Percentiles rank a stretch among this genome's conserved stretches.
These are phyloP conservation scores for Pseudogymnoascus sp. DNA, from an alignment of 2,329 filamentous ascomycete species.

Conservation along the genomic window DNA sequence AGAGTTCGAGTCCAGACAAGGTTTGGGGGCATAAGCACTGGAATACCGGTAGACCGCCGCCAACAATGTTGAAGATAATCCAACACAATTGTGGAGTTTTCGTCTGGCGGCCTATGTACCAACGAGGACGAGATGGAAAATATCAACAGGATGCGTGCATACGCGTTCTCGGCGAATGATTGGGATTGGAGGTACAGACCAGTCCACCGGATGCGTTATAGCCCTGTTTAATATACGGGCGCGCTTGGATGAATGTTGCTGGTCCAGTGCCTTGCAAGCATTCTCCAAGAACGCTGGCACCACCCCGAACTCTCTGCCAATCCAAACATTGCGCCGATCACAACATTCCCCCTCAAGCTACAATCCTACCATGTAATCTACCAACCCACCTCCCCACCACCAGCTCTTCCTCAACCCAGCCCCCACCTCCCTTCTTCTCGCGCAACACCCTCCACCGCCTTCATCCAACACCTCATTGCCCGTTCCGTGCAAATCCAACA, in stretches of 20 bases:
- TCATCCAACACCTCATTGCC: background rate
- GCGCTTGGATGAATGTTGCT: background rate
- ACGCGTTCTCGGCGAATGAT: background rate
- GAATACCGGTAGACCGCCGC: background rate
- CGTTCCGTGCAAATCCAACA: background rate
- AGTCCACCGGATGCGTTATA: background rate
- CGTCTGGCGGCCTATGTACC: background rate
- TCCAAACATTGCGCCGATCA: background rate
- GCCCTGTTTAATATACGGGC: background rate
- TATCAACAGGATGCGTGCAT: background rate
- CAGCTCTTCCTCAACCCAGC: background rate
- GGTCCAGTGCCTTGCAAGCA: background rate
- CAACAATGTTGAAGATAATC: background rate
- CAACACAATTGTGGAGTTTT: background rate
- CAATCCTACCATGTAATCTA: background rate
- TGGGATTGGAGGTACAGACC: background rate
- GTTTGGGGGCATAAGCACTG: slow-evolving; percentile 4
- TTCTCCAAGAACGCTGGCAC: background rate
- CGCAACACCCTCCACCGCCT: background rate
- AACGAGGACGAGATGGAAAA: background rate
- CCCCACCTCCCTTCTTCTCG: background rate
- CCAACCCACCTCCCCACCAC: background rate
- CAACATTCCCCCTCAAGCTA: background rate
- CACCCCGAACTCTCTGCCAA: background rate
- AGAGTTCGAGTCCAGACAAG: background rate